Base-by-base conservation (phyloP, 2,329 filamentous ascomycete species). In the Colletotrichum spaethianum region DNA sequence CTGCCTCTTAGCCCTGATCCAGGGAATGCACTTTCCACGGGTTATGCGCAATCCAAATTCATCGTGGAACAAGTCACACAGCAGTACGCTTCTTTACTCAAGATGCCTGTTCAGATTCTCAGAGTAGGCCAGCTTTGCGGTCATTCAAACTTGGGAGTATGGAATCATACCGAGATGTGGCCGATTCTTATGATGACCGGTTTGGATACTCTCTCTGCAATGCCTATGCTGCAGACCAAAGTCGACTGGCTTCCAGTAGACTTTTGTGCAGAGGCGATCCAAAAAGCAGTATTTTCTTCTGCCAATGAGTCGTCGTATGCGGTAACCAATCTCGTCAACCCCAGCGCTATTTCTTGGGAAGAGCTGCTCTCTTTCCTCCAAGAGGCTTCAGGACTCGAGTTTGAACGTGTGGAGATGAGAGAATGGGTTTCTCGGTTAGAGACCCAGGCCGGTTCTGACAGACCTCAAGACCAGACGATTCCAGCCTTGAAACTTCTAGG, bases 141-240 rank as follows among this genome's bases (percentile, higher is more conserved):
- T 0, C 68, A 71, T 18, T 61, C 68, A 0, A 36, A 1, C 0
- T 31, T 62, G 1, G 68, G 68, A 4, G 46, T 50, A 16, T 71
- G 68, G 68, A 71, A 71, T 4, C 48, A 56, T 1, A 71, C 68
- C 0, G 68, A 71, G 23, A 71, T 71, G 68, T 71, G 68, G 68
- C 68, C 68, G 4, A 67, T 61, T 7, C 55, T 71, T 14, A 71
- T 71, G 33, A 67, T 67, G 68, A 33, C 63, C 0, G 68, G 63
- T 0, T 48, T 71, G 2, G 4, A 67, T 14, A 14, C 20, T 0
- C 56, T 71, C 0, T 48, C 64, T 3, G 68, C 56, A 6, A 62
- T 71, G 68, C 68, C 68, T 1, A 1, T 28, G 2, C 16, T 71
- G 20, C 14, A 62, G 40, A 71, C 67, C 1, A 57, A 12, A 1